These are phyloP conservation scores for Trichoderma semiorbis DNA, from an alignment of 2,329 filamentous ascomycete genomes.

Conservation along the genomic window DNA sequence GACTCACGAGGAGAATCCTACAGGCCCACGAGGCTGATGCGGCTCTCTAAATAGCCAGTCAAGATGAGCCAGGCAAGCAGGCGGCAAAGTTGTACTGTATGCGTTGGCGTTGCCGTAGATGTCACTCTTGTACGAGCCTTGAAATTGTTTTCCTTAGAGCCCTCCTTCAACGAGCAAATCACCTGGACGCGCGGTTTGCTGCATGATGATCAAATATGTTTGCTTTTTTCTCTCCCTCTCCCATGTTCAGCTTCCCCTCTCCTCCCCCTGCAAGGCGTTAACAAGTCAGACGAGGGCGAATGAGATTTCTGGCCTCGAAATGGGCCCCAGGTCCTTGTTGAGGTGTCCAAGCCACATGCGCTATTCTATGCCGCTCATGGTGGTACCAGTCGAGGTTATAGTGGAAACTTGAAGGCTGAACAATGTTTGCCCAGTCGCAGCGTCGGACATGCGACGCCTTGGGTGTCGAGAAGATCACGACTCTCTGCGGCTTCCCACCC, in stretches of 20 bases:
- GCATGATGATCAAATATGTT: background rate
- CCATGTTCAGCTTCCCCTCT: background rate
- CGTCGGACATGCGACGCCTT: background rate
- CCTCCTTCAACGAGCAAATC: background rate
- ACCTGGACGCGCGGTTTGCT: background rate
- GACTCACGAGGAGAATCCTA: background rate
- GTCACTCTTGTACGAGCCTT: background rate
- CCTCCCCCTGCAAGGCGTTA: background rate
- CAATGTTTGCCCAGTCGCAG: background rate
- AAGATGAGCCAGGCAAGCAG: background rate
- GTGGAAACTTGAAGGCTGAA: background rate
- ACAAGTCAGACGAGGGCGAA: background rate
- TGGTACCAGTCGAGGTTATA: background rate
- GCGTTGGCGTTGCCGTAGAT: background rate
- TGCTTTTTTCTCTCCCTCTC: background rate
- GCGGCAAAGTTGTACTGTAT: background rate
- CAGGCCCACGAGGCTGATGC: background rate
- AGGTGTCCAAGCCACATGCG: constrained; percentile 3
- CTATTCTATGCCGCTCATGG: background rate
- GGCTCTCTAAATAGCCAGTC: background rate
- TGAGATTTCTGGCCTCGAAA: background rate
- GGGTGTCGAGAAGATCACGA: background rate
- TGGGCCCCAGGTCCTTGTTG: background rate
- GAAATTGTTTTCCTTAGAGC: background rate
- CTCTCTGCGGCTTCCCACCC: background rate